A percentile compares a stretch with the other conserved stretches of the same genome.
Evolutionary conservation across 345 rosid genomes (phyloP).

Genomic region (Salix brachista): DNA sequence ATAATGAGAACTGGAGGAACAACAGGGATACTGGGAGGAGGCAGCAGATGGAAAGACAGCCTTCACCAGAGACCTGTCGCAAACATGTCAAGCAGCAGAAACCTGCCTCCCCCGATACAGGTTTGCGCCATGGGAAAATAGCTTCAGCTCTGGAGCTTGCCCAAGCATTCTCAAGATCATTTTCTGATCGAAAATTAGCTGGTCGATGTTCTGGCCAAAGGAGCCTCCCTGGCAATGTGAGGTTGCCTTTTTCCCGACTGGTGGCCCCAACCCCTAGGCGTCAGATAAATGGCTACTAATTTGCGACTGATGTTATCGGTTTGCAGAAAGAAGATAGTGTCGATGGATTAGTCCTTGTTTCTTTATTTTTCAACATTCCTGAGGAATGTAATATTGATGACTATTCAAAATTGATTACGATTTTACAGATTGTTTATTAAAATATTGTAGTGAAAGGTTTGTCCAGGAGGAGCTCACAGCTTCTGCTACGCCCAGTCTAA

Average conservation of each 20-base stretch:
- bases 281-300: conserved; percentile 66
- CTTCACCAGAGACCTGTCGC: conserved; percentile 86
- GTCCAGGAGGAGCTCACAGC: neutral
- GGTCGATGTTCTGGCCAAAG: conserved; percentile 31
- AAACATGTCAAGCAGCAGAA: conserved; percentile 52
- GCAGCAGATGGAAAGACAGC: conserved; percentile 54
- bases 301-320: neutral
- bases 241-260: conserved; percentile 67
- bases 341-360: neutral
- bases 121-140: conserved; percentile 55
- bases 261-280: conserved; percentile 46
- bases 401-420: conserved; percentile 3
- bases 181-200: conserved; percentile 46
- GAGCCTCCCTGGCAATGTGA: conserved; percentile 38
- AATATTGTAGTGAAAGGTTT: neutral
- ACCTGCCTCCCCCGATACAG: conserved; percentile 50
- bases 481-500: neutral
- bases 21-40: conserved; percentile 41
- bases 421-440: too few relatives aligned
- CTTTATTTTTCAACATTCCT: neutral
- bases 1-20: conserved; percentile 47
- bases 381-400: conserved; percentile 1
- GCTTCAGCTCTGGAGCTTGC: conserved; percentile 78
- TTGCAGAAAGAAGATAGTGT: neutral
- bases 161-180: conserved; percentile 62